Evolutionary conservation across 306 rosid genomes (phyloP).

Genomic region (Adenanthera pavonina): DNA sequence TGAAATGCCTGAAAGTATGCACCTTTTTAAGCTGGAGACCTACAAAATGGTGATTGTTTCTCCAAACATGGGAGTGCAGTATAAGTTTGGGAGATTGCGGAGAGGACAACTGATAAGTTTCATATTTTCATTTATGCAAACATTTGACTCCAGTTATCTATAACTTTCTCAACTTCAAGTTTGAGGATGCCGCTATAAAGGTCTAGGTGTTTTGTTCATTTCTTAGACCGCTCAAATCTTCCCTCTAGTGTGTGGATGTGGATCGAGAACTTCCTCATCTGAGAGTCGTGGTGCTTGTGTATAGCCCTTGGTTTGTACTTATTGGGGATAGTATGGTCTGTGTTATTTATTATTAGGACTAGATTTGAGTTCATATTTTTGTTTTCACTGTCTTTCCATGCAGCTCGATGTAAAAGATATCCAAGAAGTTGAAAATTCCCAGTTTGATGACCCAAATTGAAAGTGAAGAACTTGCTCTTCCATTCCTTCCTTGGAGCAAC

Average conservation of each 20-base stretch:
- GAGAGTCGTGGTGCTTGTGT: not conserved
- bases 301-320: not conserved
- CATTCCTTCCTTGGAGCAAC: not conserved
- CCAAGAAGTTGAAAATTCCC: not conserved
- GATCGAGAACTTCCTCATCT: not conserved
- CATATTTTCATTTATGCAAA: not conserved
- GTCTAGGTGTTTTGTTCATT: not conserved
- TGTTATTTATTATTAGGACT: not conserved
- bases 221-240: not conserved
- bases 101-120: constrained; percentile 8
- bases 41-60: not conserved
- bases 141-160: not conserved
- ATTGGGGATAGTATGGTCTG: too few relatives aligned
- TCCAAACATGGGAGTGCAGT: not conserved
- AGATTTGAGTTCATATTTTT: not conserved
- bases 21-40: not conserved
- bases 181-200: constrained; percentile 17
- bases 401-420: not conserved
- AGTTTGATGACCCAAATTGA: not conserved
- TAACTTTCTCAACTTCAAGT: not conserved
- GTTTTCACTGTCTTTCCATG: not conserved
- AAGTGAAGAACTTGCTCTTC: constrained; percentile 2
- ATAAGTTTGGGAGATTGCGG: not conserved
- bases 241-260: not conserved
- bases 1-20: not conserved